phyloP scores from a whole-genome alignment of 768 basidiomycete genomes.

The Nevesoporus exiguus region DNA sequence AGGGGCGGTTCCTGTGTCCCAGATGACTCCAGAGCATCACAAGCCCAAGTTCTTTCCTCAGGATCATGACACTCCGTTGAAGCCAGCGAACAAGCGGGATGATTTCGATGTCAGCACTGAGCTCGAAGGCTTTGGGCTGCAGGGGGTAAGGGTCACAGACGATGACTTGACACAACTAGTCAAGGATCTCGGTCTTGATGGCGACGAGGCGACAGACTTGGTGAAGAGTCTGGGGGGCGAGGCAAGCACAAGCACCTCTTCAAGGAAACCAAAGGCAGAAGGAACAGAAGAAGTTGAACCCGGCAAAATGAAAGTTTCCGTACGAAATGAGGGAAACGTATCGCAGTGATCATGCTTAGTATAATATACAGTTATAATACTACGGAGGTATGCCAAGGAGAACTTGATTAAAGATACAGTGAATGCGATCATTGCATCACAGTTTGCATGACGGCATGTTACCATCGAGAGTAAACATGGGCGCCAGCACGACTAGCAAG shows the following conservation, averaged over 20 bases:
- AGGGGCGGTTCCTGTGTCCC: slow-evolving; percentile 66
- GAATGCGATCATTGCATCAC: slow-evolving; percentile 27
- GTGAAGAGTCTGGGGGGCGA: slow-evolving; percentile 56
- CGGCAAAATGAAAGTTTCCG: not conserved
- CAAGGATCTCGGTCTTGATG: slow-evolving; percentile 70
- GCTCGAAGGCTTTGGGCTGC: slow-evolving; percentile 66
- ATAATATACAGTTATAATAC: slow-evolving; percentile 6
- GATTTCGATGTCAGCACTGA: slow-evolving; percentile 66
- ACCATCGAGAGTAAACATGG: slow-evolving; percentile 58
- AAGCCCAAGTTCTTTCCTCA: slow-evolving; percentile 52
- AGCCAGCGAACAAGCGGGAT: slow-evolving; percentile 55
- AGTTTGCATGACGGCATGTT: slow-evolving; percentile 35
- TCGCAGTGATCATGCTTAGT: slow-evolving; percentile 1
- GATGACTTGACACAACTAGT: slow-evolving; percentile 71
- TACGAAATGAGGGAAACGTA: slow-evolving; percentile 1
- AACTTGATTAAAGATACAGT: not conserved
- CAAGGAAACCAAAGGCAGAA: slow-evolving; percentile 8
- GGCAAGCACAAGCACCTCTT: slow-evolving; percentile 11
- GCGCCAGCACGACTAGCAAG: slow-evolving; percentile 57
- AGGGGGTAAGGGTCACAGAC: slow-evolving; percentile 73
- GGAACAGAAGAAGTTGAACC: slow-evolving; percentile 1
- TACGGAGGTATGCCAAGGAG: not conserved
- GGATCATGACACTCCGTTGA: slow-evolving; percentile 43
- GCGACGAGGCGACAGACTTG: slow-evolving; percentile 73
- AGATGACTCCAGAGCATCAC: slow-evolving; percentile 79